These are phyloP conservation scores for Globisporangium mamillatum DNA, from an alignment of 352 stramenopile genomes.

Conservation along the genomic window DNA sequence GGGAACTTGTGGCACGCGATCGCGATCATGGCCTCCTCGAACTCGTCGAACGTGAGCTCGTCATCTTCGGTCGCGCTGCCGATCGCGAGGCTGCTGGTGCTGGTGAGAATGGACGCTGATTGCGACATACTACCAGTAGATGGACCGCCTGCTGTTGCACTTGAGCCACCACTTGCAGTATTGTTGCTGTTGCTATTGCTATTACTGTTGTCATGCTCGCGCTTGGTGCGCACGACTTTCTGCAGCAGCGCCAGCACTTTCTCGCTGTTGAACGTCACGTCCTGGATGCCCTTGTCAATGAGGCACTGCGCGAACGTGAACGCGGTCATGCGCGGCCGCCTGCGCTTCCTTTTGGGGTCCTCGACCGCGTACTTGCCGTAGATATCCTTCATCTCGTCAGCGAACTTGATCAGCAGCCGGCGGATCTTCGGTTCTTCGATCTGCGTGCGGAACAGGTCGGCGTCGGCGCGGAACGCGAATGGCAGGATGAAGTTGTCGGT, in stretches of 20 bases:
- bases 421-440: constrained; percentile 68
- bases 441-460: constrained; percentile 71
- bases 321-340: constrained; percentile 43
- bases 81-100: constrained; percentile 3
- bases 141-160: background rate
- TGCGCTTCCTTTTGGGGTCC: constrained; percentile 35
- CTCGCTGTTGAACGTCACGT: constrained; percentile 60
- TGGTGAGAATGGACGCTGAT: background rate
- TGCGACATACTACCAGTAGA: background rate
- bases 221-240: constrained; percentile 42
- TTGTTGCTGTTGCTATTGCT: constrained; percentile 4
- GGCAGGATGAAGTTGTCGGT: constrained; percentile 72
- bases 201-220: constrained; percentile 17
- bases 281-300: constrained; percentile 56
- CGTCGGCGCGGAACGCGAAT: constrained; percentile 70
- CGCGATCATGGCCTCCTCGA: constrained; percentile 67
- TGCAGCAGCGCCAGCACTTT: constrained; percentile 57
- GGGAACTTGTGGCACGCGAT: constrained; percentile 77
- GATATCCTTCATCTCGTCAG: constrained; percentile 52
- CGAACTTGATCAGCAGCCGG: constrained; percentile 56
- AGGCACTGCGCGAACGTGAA: constrained; percentile 65
- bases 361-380: constrained; percentile 58
- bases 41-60: constrained; percentile 59
- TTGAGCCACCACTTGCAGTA: constrained; percentile 1
- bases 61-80: constrained; percentile 20